phyloP scores from a whole-genome alignment of 2,329 filamentous ascomycete species.

The Colletotrichum kahawae region DNA sequence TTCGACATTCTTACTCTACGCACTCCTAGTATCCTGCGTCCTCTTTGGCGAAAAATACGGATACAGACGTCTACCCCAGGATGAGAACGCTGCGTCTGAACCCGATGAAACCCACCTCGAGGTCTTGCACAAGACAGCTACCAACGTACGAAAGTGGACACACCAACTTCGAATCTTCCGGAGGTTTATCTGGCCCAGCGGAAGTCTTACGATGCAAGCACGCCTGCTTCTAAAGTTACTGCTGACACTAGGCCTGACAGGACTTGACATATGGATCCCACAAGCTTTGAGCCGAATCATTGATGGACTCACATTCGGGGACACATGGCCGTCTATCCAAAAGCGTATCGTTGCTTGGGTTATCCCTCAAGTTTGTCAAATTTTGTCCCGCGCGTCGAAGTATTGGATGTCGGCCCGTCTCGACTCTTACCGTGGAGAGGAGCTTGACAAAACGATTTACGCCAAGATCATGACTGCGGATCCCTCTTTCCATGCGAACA shows the following conservation, averaged over 20 bases:
- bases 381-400: not conserved
- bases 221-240: not conserved
- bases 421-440: not conserved
- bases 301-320: not conserved
- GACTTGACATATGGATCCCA: not conserved
- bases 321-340: not conserved
- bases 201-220: not conserved
- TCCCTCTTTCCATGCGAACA: not conserved
- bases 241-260: not conserved
- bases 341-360: not conserved
- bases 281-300: not conserved
- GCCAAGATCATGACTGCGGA: not conserved
- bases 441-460: not conserved
- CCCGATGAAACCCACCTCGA: not conserved
- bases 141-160: not conserved
- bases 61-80: not conserved
- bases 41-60: not conserved
- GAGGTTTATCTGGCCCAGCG: not conserved
- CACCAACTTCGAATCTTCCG: not conserved
- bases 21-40: not conserved
- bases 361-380: not conserved
- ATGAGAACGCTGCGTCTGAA: not conserved
- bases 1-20: not conserved
- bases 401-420: not conserved
- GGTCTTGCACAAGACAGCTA: not conserved